A percentile compares a stretch with the other conserved stretches of the same genome.
These are phyloP conservation scores for Naganishia liquefaciens DNA, from an alignment of 1,284 basidiomycete genomes.

Conservation along the genomic window DNA sequence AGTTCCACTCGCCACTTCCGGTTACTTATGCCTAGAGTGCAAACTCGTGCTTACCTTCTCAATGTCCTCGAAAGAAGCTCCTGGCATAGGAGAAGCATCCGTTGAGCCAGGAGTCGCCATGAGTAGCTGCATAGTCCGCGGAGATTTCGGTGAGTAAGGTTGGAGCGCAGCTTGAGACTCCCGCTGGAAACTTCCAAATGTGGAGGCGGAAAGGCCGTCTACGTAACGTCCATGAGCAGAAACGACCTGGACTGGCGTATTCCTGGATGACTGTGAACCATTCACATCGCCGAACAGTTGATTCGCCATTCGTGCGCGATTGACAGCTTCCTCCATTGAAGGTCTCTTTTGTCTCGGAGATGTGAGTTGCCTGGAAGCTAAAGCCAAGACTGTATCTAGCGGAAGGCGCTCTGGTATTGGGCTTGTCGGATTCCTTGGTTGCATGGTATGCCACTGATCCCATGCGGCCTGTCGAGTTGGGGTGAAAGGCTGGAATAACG, in stretches of 20 bases:
- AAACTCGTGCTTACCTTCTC: constrained; percentile 20
- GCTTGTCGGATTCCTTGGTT: constrained; percentile 5
- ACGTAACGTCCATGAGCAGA: not conserved
- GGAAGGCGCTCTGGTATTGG: constrained; percentile 31
- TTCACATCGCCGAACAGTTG: constrained; percentile 19
- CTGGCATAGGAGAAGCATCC: constrained; percentile 14
- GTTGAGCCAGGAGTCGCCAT: constrained; percentile 16
- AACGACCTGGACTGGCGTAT: not conserved
- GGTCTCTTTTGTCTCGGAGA: constrained; percentile 31
- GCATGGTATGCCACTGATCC: constrained; percentile 26
- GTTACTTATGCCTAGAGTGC: not conserved
- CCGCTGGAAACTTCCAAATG: not conserved
- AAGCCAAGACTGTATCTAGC: constrained; percentile 18
- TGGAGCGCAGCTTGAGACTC: not conserved
- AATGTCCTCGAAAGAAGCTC: constrained; percentile 26
- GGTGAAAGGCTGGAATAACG: not conserved
- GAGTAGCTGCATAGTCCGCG: constrained; percentile 2
- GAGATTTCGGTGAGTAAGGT: not conserved
- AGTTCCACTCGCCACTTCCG: not conserved
- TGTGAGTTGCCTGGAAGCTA: constrained; percentile 20
- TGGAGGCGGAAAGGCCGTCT: constrained; percentile 7
- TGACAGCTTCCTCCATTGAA: constrained; percentile 33
- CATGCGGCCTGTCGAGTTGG: constrained; percentile 22
- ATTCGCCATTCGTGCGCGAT: constrained; percentile 30
- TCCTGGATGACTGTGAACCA: not conserved